Evolutionary conservation across 78 protist genomes (phyloP), one percentile per base, ranked within the genome.

Genomic region (Guillardia theta): DNA sequence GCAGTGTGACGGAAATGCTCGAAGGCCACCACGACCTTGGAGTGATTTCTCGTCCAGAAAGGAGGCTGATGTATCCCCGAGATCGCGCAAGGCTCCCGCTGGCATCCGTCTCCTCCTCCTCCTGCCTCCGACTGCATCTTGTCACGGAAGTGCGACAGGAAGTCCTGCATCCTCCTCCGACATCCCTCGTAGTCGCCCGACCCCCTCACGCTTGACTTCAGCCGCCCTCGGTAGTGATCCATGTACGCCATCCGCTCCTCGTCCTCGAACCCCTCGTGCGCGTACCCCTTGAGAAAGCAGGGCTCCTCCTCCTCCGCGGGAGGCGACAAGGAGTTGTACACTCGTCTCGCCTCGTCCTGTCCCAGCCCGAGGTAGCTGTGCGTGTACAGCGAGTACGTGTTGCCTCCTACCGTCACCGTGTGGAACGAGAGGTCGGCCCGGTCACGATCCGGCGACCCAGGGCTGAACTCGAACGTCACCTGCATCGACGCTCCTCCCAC

Each of bases 351-450:
- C 27, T 58, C 70, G 70, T 58, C 70, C 27, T 27, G 70, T 0
- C 70, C 70, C 70, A 58, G 70, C 70, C 70, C 70, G 70, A 58
- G 70, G 70, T 58, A 58, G 70, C 70, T 58, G 70, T 58, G 70
- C 27, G 70, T 58, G 70, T 58, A 58, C 39, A 58, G 21, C 27
- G 4, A 30, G 27, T 3, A 24, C 39, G 39, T 24, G 4, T 24
- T 30, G 70, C 27, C 1, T 8, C 70, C 70, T 24, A 58, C 27
- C 6, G 21, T 30, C 39, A 58, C 39, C 1, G 70, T 30, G 70
- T 58, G 70, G 70, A 58, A 58, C 70, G 21, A 30, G 70, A 6
- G 6, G n/a, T n/a, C n/a, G n/a, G n/a, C n/a, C n/a, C n/a, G n/a
- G n/a, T n/a, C n/a, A n/a, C n/a, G n/a, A n/a, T n/a, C n/a, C n/a